Base-by-base conservation (phyloP, 352 stramenopile genomes). In the Globisporangium takayamanum region DNA sequence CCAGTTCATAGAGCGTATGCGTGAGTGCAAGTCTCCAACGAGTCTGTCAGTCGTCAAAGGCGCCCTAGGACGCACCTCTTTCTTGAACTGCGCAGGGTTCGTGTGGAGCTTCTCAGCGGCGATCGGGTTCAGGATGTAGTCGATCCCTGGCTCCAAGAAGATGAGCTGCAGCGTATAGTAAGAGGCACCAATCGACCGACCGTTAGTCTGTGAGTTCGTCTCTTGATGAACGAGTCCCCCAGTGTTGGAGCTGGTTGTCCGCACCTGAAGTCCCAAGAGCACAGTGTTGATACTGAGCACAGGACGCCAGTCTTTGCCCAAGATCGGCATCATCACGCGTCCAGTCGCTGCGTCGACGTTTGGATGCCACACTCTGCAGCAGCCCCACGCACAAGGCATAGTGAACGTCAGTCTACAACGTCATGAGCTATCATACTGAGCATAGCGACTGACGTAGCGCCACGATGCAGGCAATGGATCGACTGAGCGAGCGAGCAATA, bases 241-340 rank as follows among this genome's bases (percentile, higher is more conserved):
- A 51, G 45, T n/a, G n/a, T n/a, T 28, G 25, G n/a, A 22, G 26
- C 44, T 33, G 37, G n/a, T n/a, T 30, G 20, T 2, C 50, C 61
- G 42, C 41, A 92, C 84, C 76, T 94, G 85, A 10, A 94, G 64
- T 10, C 83, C 85, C 2, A 94, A 76, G 20, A 94, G 72, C 42
- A 94, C 84, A 8, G 85, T 88, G 58, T 91, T 94, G 69, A 94
- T 92, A 37, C 74, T 92, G 26, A 94, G 68, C 18, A 94, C 85
- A 36, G 85, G 85, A 4, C 85, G 78, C 85, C 85, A 94, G 63
- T 94, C 85, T 18, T 82, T 85, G 37, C 79, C 85, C 4, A 94
- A 64, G 57, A 94, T 94, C 36, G 85, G 65, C 69, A 94, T 90
- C 85, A 94, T 94, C 47, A 94, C 85, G 22, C 76, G 84, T 14